Conservation (phyloP, 2,329 filamentous ascomycete species). For the Exutisphaerella laricina region DNA sequence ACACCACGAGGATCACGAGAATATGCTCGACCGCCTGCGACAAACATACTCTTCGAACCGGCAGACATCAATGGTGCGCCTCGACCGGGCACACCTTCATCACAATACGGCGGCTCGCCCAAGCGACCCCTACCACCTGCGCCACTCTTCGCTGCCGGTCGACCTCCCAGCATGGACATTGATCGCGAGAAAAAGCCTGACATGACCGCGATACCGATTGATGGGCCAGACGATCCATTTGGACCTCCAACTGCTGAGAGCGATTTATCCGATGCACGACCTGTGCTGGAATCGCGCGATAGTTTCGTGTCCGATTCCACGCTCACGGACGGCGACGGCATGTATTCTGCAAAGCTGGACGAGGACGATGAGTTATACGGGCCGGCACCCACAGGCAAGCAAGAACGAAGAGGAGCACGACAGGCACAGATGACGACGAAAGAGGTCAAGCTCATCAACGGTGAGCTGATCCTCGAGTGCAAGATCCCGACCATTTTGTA, state of each 20-base stretch:
- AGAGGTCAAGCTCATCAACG: constrained; percentile 93
- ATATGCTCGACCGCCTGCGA: constrained; percentile 65
- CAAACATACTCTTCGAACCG: constrained; percentile 72
- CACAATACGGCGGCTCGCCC: constrained; percentile 80
- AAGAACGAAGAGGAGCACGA: constrained; percentile 80
- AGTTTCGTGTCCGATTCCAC: constrained; percentile 59
- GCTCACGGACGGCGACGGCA: constrained; percentile 55
- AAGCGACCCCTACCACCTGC: constrained; percentile 81
- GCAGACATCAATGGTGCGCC: constrained; percentile 84
- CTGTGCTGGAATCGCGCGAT: constrained; percentile 56
- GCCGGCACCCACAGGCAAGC: constrained; percentile 77
- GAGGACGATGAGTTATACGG: constrained; percentile 59
- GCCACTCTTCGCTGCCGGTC: constrained; percentile 66
- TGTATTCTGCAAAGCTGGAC: constrained; percentile 52
- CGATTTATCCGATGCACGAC: constrained; percentile 43
- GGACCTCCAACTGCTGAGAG: constrained; percentile 54
- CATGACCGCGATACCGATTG: constrained; percentile 65
- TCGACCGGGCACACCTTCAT: constrained; percentile 83
- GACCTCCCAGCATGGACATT: constrained; percentile 36
- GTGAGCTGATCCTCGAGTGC: constrained; percentile 94
- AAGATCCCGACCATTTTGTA: constrained; percentile 98
- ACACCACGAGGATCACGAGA: constrained; percentile 49
- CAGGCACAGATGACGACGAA: constrained; percentile 85
- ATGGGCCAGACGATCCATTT: constrained; percentile 57
- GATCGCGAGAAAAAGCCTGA: constrained; percentile 44